These are phyloP conservation scores for Fusarium napiforme DNA, from an alignment of 2,329 filamentous ascomycete species.

Conservation along the genomic window DNA sequence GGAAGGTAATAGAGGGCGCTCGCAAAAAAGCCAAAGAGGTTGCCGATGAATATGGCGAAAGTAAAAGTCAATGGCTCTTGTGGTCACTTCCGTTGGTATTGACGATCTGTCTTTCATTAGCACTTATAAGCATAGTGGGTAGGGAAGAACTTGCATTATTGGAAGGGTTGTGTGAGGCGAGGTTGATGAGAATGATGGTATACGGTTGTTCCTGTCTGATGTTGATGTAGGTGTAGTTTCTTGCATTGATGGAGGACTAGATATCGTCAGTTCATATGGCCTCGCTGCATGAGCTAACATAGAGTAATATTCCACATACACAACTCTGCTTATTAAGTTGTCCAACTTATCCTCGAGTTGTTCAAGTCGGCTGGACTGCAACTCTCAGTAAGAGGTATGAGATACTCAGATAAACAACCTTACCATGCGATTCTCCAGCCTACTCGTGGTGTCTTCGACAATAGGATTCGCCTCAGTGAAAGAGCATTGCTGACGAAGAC, in stretches of 20 bases:
- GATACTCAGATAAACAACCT: accelerated
- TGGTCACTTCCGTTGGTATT: neutral
- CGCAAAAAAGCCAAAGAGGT: slow-evolving; percentile 24
- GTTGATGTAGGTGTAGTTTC: neutral
- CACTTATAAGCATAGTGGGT: accelerated
- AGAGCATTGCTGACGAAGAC: slow-evolving; percentile 10
- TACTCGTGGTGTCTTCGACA: neutral
- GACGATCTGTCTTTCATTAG: neutral
- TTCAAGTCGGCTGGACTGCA: slow-evolving; percentile 10
- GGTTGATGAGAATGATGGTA: neutral
- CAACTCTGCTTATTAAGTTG: slow-evolving; percentile 12
- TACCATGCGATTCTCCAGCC: slow-evolving; percentile 6
- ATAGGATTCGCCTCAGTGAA: neutral
- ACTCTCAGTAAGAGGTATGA: neutral
- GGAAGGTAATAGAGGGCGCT: neutral
- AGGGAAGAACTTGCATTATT: neutral
- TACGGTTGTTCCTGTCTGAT: neutral
- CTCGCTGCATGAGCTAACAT: accelerated
- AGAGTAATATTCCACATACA: neutral
- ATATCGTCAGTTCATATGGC: accelerated
- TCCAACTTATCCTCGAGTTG: slow-evolving; percentile 33
- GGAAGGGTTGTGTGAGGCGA: neutral
- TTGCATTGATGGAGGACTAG: neutral
- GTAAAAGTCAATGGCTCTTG: slow-evolving; percentile 16
- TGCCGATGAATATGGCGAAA: slow-evolving; percentile 27